Percentiles rank a stretch among this genome's conserved stretches.
Conservation (phyloP, 2,329 filamentous ascomycete genomes). For the Trichoderma sp. region DNA sequence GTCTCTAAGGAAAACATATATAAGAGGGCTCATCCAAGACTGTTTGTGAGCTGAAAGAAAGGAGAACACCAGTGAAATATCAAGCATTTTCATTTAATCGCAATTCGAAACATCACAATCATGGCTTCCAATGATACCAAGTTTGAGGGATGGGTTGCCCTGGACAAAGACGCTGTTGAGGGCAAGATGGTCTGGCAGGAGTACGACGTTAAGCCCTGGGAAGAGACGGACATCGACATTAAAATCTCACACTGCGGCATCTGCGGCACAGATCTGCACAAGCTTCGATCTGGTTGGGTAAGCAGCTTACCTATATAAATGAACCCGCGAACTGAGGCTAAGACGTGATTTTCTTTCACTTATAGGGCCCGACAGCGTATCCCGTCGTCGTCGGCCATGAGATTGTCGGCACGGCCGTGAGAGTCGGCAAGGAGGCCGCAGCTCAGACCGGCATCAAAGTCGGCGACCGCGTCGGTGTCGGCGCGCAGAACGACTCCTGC, state of each 20-base stretch:
- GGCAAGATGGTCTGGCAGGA: constrained; percentile 14
- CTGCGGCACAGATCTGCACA: constrained; percentile 10
- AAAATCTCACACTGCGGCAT: constrained; percentile 15
- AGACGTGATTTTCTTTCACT: neutral
- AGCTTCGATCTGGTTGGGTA: constrained; percentile 15
- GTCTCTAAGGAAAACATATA: neutral
- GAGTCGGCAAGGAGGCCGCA: constrained; percentile 43
- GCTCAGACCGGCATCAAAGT: constrained; percentile 50
- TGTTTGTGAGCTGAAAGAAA: neutral
- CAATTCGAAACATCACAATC: neutral
- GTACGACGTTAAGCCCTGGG: constrained; percentile 5
- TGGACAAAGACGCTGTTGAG: neutral
- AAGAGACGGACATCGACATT: constrained; percentile 14
- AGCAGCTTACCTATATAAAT: neutral
- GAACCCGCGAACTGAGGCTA: neutral
- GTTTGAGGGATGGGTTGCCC: constrained; percentile 9
- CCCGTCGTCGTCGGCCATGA: constrained; percentile 62
- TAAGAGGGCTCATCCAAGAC: neutral
- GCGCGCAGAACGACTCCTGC: constrained; percentile 64
- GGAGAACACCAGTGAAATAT: neutral
- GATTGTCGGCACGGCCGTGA: constrained; percentile 57
- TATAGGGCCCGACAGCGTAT: constrained; percentile 28
- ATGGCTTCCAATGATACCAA: constrained; percentile 6
- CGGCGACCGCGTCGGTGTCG: constrained; percentile 66
- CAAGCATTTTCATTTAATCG: neutral